Percentiles rank a stretch among this genome's conserved stretches.
phyloP scores from a whole-genome alignment of 202 grass and related monocot species.

The Zizania palustris region DNA sequence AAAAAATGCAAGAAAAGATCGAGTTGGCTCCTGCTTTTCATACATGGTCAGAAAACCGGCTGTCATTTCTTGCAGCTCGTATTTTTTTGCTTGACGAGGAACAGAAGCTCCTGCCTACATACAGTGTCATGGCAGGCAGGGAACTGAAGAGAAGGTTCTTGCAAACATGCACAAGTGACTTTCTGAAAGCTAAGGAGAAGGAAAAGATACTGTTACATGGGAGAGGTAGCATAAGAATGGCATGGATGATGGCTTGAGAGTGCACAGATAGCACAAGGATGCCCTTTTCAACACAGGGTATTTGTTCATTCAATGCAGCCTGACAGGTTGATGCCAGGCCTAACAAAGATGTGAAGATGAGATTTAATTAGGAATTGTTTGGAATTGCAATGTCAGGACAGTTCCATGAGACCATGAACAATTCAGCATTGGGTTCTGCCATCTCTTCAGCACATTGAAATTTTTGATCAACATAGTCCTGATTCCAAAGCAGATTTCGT shows the following conservation, averaged over 20 bases:
- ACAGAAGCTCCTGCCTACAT: conserved; percentile 11
- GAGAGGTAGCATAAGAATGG: neutral
- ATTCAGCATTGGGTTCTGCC: conserved; percentile 6
- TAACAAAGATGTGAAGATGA: neutral
- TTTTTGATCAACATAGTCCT: conserved; percentile 25
- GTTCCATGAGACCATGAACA: conserved; percentile 16
- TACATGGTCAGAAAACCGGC: conserved; percentile 36
- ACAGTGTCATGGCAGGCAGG: conserved; percentile 1
- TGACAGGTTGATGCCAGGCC: neutral
- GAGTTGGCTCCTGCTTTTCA: conserved; percentile 27
- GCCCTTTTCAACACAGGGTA: too few relatives aligned
- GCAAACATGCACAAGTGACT: neutral
- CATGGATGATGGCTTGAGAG: neutral
- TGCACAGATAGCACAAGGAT: neutral
- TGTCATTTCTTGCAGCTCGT: conserved; percentile 37
- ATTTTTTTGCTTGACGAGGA: conserved; percentile 13
- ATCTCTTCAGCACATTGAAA: conserved; percentile 24
- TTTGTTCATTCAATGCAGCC: conserved; percentile 6
- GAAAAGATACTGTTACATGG: neutral
- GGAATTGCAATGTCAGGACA: neutral
- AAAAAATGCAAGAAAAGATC: conserved; percentile 15
- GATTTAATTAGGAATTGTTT: neutral
- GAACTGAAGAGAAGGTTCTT: neutral
- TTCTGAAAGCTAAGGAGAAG: neutral
- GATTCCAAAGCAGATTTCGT: neutral